Evolutionary conservation across 139 green algal genomes (phyloP).

Genomic region (Chara braunii): DNA sequence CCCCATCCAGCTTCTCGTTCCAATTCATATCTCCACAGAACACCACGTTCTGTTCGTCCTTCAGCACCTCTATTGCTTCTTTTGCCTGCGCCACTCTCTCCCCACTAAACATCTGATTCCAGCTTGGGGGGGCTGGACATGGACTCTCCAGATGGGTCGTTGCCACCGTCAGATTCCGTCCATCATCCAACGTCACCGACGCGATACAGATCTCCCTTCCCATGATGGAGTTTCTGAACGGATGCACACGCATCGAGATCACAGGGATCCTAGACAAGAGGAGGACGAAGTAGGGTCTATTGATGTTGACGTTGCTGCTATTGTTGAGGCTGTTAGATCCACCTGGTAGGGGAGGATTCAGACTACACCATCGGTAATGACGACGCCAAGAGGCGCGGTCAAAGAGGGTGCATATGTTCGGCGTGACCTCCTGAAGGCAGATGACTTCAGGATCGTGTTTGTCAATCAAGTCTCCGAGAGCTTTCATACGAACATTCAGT

Average conservation of each 20-base stretch:
- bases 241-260: constrained; percentile 6
- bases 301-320: too few species aligned
- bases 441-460: constrained; percentile 37
- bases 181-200: background rate
- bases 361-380: too few species aligned
- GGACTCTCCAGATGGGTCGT: constrained; percentile 41
- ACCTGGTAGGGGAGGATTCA: too few species aligned
- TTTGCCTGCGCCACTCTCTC: constrained; percentile 33
- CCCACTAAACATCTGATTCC: constrained; percentile 14
- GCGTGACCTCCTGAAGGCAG: constrained; percentile 45
- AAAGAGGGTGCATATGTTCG: constrained; percentile 37
- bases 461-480: constrained; percentile 25
- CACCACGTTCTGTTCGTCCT: constrained; percentile 12
- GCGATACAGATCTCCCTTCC: constrained; percentile 27
- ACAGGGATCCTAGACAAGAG: constrained; percentile 33
- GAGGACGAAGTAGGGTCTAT: too few species aligned
- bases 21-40: constrained; percentile 48
- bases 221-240: constrained; percentile 43
- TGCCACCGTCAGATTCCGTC: constrained; percentile 15
- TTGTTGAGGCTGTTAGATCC: too few species aligned
- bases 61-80: constrained; percentile 12
- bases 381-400: too few species aligned
- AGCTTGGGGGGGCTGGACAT: constrained; percentile 21
- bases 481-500: constrained; percentile 33
- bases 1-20: constrained; percentile 42